Conservation (phyloP, 2,329 filamentous ascomycete species). For the Hymenoscyphus fructigenus region DNA sequence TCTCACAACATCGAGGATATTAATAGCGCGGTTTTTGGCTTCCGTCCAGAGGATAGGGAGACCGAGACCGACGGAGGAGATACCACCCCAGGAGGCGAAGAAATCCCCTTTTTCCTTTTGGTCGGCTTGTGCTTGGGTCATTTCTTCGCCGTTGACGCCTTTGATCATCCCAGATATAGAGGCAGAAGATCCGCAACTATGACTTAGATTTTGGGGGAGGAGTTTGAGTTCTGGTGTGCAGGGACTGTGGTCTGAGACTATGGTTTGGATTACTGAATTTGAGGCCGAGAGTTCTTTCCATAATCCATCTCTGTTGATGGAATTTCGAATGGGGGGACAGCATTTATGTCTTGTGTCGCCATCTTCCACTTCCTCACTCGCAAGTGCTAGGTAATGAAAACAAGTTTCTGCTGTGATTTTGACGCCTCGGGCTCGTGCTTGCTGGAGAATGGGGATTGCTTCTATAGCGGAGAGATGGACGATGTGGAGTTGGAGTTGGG, state of each 20-base stretch:
- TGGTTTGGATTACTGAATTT: slow-evolving; percentile 82
- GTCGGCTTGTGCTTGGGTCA: slow-evolving; percentile 38
- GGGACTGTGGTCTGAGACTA: slow-evolving; percentile 94
- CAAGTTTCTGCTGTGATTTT: slow-evolving; percentile 77
- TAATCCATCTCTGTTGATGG: slow-evolving; percentile 44
- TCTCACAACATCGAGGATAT: slow-evolving; percentile 74
- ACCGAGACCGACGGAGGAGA: slow-evolving; percentile 89
- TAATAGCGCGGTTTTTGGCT: slow-evolving; percentile 38
- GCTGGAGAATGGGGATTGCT: slow-evolving; percentile 64
- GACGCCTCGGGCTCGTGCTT: slow-evolving; percentile 59
- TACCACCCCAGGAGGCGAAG: slow-evolving; percentile 94
- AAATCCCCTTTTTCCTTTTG: slow-evolving; percentile 70
- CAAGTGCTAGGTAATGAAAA: slow-evolving; percentile 71
- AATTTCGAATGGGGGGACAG: slow-evolving; percentile 68
- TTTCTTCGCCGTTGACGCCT: slow-evolving; percentile 29
- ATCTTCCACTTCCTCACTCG: slow-evolving; percentile 63
- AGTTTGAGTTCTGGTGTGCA: slow-evolving; percentile 95
- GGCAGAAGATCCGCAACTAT: slow-evolving; percentile 35
- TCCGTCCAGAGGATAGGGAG: slow-evolving; percentile 76
- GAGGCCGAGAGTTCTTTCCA: slow-evolving; percentile 75
- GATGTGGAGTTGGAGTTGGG: slow-evolving; percentile 83
- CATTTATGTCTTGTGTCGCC: slow-evolving; percentile 74
- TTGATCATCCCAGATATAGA: slow-evolving; percentile 18
- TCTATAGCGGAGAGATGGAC: slow-evolving; percentile 70
- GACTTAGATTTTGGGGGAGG: slow-evolving; percentile 63